Base-by-base conservation (phyloP, 768 basidiomycete genomes). In the Trametes maxima region DNA sequence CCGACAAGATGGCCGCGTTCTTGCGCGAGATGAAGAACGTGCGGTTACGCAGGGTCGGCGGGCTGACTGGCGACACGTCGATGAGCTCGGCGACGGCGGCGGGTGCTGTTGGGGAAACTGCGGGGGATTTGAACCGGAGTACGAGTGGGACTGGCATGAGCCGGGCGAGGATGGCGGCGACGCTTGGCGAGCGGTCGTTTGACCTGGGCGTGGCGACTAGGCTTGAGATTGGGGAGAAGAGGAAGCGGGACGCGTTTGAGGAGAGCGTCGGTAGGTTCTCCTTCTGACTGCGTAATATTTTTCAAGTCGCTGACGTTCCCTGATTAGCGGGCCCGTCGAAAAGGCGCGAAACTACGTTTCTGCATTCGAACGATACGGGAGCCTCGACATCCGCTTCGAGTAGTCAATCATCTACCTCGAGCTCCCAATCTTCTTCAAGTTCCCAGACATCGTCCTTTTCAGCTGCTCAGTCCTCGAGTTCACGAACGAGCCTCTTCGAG, bases 1-100 rank as follows among this genome's bases (percentile, higher is more conserved):
- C 87, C 2, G 91, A 92, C 62, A 89, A 92, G 71, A 91, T 93
- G 88, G 88, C 87, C 0, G 89, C 87, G 1, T 93, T 93, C 68
- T 73, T 93, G 63, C 85, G 76, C 6, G 91, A 93, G 71, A 85
- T 93, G 80, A 92, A 91, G 78, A 87, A 82, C 1, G 88, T 85
- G 24, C 78, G 86, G 49, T 67, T 93, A 52, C 81, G 82, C 63
- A 90, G 83, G 71, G 84, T 88, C 0, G 73, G 73, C 42, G 70
- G 72, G n/a, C 69, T 68, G 37, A 68, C 70, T 5, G 55, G 62
- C 17, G 39, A 58, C 16, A 36, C 57, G n/a, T 61, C 65, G 24
- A 62, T 66, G 59, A 57, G 63, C 14, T 44, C 63, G 25, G 51
- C 63, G 22, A 51, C 63, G 33, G 46, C 60, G 12, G 39, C 45